Evolutionary conservation across 2,329 filamentous ascomycete genomes (phyloP), one percentile per base, ranked within the genome.

Genomic region (Chlorencoelia australis): DNA sequence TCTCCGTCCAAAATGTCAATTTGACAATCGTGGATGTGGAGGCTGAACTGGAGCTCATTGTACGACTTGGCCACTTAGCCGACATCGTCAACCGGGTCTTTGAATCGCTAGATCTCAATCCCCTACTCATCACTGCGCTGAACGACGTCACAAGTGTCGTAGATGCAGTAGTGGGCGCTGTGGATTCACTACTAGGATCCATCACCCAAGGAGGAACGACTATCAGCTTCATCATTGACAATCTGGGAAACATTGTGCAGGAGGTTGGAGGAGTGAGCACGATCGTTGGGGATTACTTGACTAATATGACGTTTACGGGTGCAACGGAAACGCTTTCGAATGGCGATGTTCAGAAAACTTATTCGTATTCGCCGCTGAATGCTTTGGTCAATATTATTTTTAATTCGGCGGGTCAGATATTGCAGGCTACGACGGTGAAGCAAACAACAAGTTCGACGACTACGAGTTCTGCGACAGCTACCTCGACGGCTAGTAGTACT

Each of bases 161-260:
- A 3, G 67, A 67, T 28, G 59, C 62, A 4, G 69, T 75, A 6
- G 62, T 76, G 8, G 72, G 70, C 16, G 70, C 63, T 0, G 71
- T 76, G 1, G 73, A 73, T 47, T 71, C 73, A 0, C 58, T 78
- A 20, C 63, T 78, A 3, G 74, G 73, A 7, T 68, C 67, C 14
- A 70, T 77, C 43, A 69, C 71, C 2, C 68, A 73, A 44, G 69
- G 71, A 33, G 67, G 67, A 43, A 68, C 59, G 7, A 67, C 60
- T 13, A 60, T 75, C 30, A 68, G 66, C 44, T 74, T 74, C 59
- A 43, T 74, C 25, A 62, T 78, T 41, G 73, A 76, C 51, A 76
- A 77, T 47, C 60, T 77, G 2, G 73, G 73, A 22, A 76, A 77
- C 46, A 76, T 78, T 43, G 69, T 78, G 2, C 71, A 76, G 48